Evolutionary conservation across 345 rosid genomes (phyloP), one percentile per base, ranked within the genome.

Genomic region (Turritis glabra): DNA sequence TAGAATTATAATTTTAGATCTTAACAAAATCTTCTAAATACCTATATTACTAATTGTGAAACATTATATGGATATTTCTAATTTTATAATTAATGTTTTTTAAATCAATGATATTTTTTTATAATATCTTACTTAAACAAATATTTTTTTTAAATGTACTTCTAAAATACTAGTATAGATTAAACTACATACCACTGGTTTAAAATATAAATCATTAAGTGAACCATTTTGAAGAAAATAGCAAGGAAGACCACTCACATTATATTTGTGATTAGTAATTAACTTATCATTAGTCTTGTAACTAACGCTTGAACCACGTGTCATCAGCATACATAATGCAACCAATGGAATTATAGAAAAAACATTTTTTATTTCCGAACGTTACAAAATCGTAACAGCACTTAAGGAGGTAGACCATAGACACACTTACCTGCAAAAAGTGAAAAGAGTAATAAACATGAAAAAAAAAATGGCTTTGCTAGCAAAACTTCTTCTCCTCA

Each of bases 291-390:
- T n/a, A n/a, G n/a, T 17, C 38, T 17, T 9, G 57, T 64, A 74
- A 57, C 66, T 57, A 74, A 57, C 72, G 78, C 67, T 57, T 18
- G 22, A 15, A 41, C 37, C 73, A 74, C 25, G 14, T 57, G 67
- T 66, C 51, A 56, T 40, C 50, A 44, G 25, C 22, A 22, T 32
- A 30, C 13, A 32, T 33, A 56, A 44, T 73, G 71, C 65, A 65
- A n/a, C 72, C 51, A 74, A 46, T 66, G 15, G 17, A 18, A 21
- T 15, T 52, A 14, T 1, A 26, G 7, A 38, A 35, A 4, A 18
- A 27, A 9, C 5, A 29, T 64, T 53, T 41, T 63, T 47, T 73
- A 74, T 37, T 14, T 35, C 10, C 14, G 52, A 74, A 58, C 79
- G 74, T 75, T 67, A 75, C 74, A 41, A 40, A 48, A 13, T 35